Conservation (phyloP, 371 early-diverging fungal genomes). For the Encephalitozoon romaleae region DNA sequence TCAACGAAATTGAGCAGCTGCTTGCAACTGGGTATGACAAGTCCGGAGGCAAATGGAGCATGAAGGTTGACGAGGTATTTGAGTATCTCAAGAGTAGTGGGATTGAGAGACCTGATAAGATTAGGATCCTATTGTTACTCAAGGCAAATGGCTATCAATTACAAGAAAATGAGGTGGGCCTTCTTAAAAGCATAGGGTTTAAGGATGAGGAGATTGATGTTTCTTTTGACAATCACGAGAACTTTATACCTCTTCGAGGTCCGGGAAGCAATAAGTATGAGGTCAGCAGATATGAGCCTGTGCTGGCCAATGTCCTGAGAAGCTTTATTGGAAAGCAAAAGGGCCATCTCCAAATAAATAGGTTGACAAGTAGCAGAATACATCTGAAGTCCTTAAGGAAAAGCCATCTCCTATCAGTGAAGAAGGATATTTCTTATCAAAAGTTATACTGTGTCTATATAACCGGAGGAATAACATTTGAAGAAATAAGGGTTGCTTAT, state of each 20-base stretch:
- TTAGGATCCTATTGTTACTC: slow-evolving; percentile 50
- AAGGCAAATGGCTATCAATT: slow-evolving; percentile 23
- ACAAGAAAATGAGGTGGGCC: slow-evolving; percentile 27
- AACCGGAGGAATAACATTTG: slow-evolving; percentile 31
- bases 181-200: slow-evolving; percentile 30
- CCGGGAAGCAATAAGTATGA: slow-evolving; percentile 35
- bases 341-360: slow-evolving; percentile 17
- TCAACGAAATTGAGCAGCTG: slow-evolving; percentile 52
- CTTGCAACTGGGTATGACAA: slow-evolving; percentile 50
- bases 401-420: slow-evolving; percentile 45
- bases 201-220: slow-evolving; percentile 31
- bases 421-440: not conserved
- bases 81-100: slow-evolving; percentile 18
- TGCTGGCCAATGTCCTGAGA: slow-evolving; percentile 44
- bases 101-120: slow-evolving; percentile 49
- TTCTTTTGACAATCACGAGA: slow-evolving; percentile 6
- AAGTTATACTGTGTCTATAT: slow-evolving; percentile 33
- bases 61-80: slow-evolving; percentile 40
- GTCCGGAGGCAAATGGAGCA: slow-evolving; percentile 38
- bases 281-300: slow-evolving; percentile 54
- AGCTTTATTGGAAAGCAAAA: slow-evolving; percentile 43
- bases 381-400: slow-evolving; percentile 40
- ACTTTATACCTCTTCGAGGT: not conserved
- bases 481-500: slow-evolving; percentile 53
- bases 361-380: slow-evolving; percentile 9